These are phyloP conservation scores for Sporothrix pseudoabietina DNA, from an alignment of 2,329 filamentous ascomycete species.

Conservation along the genomic window DNA sequence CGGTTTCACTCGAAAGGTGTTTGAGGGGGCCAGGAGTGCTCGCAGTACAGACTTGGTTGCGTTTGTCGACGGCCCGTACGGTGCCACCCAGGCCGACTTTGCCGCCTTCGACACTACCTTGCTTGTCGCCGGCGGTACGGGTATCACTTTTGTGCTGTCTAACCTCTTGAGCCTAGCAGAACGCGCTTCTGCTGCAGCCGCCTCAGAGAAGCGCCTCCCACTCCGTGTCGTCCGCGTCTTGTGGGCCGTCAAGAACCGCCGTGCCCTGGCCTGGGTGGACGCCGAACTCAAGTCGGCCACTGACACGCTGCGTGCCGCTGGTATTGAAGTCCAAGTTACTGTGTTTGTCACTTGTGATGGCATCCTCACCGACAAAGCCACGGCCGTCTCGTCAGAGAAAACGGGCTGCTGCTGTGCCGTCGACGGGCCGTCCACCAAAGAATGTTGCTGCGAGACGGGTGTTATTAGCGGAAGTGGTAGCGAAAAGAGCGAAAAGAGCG, in stretches of 20 bases:
- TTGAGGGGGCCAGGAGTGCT: background rate
- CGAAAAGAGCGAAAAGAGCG: background rate
- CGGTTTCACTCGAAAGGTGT: background rate
- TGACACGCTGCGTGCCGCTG: background rate
- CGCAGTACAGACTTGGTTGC: background rate
- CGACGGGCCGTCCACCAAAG: background rate
- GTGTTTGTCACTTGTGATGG: background rate
- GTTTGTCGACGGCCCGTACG: background rate
- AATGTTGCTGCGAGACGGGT: slow-evolving; percentile 2
- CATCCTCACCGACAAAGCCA: background rate
- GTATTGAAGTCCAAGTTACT: background rate
- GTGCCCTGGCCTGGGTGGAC: background rate
- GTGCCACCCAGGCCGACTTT: background rate
- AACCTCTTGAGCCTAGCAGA: background rate
- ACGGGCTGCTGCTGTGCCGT: background rate
- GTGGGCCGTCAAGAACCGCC: slow-evolving; percentile 10
- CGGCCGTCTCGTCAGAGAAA: background rate
- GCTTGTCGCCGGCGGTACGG: background rate
- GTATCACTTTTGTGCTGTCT: background rate
- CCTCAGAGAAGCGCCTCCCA: background rate
- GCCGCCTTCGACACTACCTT: background rate
- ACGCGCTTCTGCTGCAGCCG: background rate
- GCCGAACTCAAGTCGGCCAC: background rate
- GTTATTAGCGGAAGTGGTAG: background rate
- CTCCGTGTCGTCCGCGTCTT: background rate